phyloP scores from a whole-genome alignment of 106 monocot genomes.

The Gastrodia elata region DNA sequence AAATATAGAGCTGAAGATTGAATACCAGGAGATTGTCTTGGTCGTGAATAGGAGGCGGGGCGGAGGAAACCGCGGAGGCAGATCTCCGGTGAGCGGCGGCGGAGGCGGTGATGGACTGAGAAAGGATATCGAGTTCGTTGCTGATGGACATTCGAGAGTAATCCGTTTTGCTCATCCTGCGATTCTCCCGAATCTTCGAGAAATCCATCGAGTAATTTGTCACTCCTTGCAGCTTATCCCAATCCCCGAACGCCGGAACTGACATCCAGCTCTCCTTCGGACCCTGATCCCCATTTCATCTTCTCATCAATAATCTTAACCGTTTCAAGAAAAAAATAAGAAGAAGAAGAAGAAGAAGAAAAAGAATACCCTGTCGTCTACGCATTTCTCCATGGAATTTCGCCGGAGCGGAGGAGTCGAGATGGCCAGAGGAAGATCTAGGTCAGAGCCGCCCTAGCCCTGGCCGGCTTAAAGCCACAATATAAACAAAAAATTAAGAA shows the following conservation, averaged over 20 bases:
- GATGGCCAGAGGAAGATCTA: background rate
- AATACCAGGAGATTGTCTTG: background rate
- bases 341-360: background rate
- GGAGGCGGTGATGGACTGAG: background rate
- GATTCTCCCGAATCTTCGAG: slow-evolving; percentile 77
- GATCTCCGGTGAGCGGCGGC: background rate
- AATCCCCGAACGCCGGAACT: slow-evolving; percentile 85
- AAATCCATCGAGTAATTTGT: slow-evolving; percentile 90
- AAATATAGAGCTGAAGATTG: background rate
- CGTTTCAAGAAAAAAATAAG: background rate
- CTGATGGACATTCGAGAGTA: slow-evolving; percentile 53
- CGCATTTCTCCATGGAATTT: no score
- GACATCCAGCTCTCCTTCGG: slow-evolving; percentile 38
- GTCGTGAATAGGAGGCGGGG: background rate
- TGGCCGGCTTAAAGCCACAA: background rate
- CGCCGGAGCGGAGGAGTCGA: background rate
- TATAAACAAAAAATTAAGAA: no score
- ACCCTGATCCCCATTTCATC: background rate
- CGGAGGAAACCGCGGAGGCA: background rate
- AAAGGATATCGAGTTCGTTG: slow-evolving; percentile 55
- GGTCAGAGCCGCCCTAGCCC: background rate
- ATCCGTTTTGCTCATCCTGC: slow-evolving; percentile 69
- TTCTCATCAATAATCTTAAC: background rate
- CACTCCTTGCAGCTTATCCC: slow-evolving; percentile 72
- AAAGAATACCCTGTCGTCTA: no score